Conservation (phyloP, 2,329 filamentous ascomycete genomes). For the Verticillium longisporum region DNA sequence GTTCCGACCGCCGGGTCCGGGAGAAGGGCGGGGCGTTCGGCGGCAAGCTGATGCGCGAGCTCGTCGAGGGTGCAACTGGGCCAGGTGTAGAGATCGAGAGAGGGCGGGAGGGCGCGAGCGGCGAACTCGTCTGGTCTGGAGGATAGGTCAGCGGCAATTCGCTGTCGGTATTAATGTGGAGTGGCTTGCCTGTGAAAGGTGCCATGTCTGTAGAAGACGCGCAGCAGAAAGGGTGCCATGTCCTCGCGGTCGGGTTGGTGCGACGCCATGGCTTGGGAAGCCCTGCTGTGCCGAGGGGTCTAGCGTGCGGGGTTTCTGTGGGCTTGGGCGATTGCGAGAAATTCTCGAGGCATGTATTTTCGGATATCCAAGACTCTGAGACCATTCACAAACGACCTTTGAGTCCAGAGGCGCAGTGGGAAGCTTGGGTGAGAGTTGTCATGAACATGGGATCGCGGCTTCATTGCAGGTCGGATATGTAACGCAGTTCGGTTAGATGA, state of each 20-base stretch:
- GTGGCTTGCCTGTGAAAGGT: slow-evolving; percentile 59
- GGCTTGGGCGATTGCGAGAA: neutral
- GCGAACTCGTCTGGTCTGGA: slow-evolving; percentile 66
- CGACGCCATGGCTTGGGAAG: neutral
- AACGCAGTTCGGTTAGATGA: neutral
- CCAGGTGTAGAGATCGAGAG: slow-evolving; percentile 83
- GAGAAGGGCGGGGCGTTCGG: slow-evolving; percentile 54
- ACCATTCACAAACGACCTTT: neutral
- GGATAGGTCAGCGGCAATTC: neutral
- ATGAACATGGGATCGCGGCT: neutral
- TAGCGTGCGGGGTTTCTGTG: neutral
- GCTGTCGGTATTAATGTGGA: no score
- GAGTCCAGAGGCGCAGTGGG: neutral
- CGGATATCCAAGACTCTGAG: neutral
- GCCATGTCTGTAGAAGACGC: slow-evolving; percentile 73
- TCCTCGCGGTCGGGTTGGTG: slow-evolving; percentile 50
- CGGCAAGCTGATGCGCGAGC: slow-evolving; percentile 68
- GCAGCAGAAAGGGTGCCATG: slow-evolving; percentile 76
- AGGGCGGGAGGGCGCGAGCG: slow-evolving; percentile 50
- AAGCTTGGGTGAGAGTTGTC: neutral
- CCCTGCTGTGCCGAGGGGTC: neutral
- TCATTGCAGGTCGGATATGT: neutral
- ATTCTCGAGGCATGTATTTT: neutral
- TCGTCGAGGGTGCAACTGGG: slow-evolving; percentile 73
- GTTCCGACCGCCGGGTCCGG: slow-evolving; percentile 73